Conservation (phyloP, 805 yeast genomes). For the Ogataea polymorpha region DNA sequence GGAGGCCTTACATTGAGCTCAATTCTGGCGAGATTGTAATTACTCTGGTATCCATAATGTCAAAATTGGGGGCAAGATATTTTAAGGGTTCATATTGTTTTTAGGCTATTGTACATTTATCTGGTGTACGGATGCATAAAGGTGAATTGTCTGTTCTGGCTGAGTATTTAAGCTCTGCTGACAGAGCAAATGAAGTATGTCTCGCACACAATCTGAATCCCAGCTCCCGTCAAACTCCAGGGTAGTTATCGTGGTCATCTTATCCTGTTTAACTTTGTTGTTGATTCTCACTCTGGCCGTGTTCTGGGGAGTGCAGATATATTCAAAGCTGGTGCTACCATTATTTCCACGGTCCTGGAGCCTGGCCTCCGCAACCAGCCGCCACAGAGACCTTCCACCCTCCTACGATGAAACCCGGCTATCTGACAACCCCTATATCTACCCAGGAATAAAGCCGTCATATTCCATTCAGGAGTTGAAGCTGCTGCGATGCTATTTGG, state of each 20-base stretch:
- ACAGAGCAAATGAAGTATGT: not conserved
- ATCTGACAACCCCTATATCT: constrained; percentile 7
- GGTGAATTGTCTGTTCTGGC: constrained; percentile 11
- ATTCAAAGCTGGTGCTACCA: constrained; percentile 8
- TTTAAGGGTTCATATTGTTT: not conserved
- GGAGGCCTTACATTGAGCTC: constrained; percentile 12
- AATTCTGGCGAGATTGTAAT: constrained; percentile 16
- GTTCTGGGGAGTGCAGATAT: constrained; percentile 12
- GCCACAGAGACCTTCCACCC: constrained; percentile 10
- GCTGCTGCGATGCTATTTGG: constrained; percentile 10
- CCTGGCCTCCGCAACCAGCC: no score
- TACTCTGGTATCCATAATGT: constrained; percentile 6
- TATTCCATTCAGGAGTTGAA: constrained; percentile 17
- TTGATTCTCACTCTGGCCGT: constrained; percentile 5
- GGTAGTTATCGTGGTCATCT: constrained; percentile 8
- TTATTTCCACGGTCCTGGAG: constrained; percentile 1
- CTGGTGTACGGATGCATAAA: constrained; percentile 10
- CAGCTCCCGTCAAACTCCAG: not conserved
- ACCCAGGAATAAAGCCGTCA: constrained; percentile 12
- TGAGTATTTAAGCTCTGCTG: not conserved
- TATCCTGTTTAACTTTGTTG: constrained; percentile 10
- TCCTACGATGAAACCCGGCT: constrained; percentile 14
- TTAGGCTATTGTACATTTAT: not conserved
- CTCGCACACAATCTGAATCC: not conserved
- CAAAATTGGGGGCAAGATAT: not conserved